phyloP scores from a whole-genome alignment of 257 asterid species.

The Misopates orontium region DNA sequence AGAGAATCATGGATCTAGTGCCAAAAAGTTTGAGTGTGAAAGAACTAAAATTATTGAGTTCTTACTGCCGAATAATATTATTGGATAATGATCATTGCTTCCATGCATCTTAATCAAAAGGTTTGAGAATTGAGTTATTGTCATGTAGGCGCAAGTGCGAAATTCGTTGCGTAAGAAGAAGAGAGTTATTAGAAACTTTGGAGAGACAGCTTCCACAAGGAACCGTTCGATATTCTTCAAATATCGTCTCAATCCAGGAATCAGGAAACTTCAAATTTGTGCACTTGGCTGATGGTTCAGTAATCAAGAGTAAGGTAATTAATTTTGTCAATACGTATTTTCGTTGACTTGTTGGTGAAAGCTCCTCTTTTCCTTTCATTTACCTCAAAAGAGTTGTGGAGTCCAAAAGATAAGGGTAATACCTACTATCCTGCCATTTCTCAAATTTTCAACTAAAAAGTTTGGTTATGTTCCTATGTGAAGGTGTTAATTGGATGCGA shows the following conservation, averaged over 20 bases:
- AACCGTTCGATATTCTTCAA: slow-evolving; percentile 65
- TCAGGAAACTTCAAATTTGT: slow-evolving; percentile 58
- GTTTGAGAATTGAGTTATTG: too few relatives aligned
- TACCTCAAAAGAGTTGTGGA: too few relatives aligned
- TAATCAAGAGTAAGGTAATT: slow-evolving; percentile 56
- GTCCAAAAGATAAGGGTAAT: not conserved
- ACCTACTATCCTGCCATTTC: not conserved
- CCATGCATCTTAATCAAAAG: not conserved
- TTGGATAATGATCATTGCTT: not conserved
- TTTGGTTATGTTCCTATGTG: not conserved
- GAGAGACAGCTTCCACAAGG: slow-evolving; percentile 67
- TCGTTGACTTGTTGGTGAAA: too few relatives aligned
- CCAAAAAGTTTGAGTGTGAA: too few relatives aligned
- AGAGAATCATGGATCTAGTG: too few relatives aligned
- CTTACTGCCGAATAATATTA: not conserved
- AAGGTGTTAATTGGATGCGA: slow-evolving; percentile 86
- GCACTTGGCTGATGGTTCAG: slow-evolving; percentile 75
- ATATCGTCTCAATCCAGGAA: slow-evolving; percentile 60
- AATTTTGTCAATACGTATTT: not conserved
- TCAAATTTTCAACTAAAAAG: not conserved
- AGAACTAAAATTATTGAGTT: not conserved
- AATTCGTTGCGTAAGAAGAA: slow-evolving; percentile 61
- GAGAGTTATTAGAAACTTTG: slow-evolving; percentile 53
- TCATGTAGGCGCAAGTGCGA: not conserved
- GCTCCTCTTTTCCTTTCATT: too few relatives aligned